Evolutionary conservation across 768 basidiomycete genomes (phyloP).

Genomic region (Pisolithus sp.): DNA sequence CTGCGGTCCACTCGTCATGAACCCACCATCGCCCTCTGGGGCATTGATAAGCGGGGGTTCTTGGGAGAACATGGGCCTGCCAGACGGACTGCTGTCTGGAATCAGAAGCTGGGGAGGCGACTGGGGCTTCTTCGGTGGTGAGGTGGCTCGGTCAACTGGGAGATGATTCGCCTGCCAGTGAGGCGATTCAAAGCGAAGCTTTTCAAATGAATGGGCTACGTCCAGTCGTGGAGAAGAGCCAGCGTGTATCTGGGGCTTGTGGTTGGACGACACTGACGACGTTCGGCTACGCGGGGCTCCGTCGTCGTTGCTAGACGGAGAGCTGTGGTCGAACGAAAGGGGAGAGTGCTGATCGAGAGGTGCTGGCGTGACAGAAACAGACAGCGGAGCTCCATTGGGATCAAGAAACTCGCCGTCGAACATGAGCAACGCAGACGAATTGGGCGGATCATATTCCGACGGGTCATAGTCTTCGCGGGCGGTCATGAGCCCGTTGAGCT

Average conservation of each 20-base stretch:
- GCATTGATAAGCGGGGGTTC: conserved; percentile 51
- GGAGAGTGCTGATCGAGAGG: conserved; percentile 32
- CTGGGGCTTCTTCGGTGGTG: conserved; percentile 47
- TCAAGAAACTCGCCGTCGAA: conserved; percentile 45
- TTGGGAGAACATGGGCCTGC: conserved; percentile 31
- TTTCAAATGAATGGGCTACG: conserved; percentile 52
- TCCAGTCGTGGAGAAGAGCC: conserved; percentile 51
- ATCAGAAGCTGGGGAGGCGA: conserved; percentile 58
- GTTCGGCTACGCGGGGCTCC: conserved; percentile 51
- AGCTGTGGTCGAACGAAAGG: conserved; percentile 53
- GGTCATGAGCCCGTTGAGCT: conserved; percentile 28
- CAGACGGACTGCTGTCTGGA: conserved; percentile 48
- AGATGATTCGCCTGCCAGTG: conserved; percentile 48
- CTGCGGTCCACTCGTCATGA: conserved; percentile 46
- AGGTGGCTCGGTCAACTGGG: conserved; percentile 32
- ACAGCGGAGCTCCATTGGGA: conserved; percentile 26
- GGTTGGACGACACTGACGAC: conserved; percentile 56
- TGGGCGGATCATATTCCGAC: conserved; percentile 60
- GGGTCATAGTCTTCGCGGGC: conserved; percentile 60
- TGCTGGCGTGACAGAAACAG: conserved; percentile 34
- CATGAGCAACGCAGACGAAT: conserved; percentile 46
- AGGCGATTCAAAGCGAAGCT: conserved; percentile 60
- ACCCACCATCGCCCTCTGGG: conserved; percentile 49
- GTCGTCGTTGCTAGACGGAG: conserved; percentile 55
- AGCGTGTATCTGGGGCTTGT: conserved; percentile 34